phyloP scores from a whole-genome alignment of 257 asterid species.

The Solanum clarkiae region DNA sequence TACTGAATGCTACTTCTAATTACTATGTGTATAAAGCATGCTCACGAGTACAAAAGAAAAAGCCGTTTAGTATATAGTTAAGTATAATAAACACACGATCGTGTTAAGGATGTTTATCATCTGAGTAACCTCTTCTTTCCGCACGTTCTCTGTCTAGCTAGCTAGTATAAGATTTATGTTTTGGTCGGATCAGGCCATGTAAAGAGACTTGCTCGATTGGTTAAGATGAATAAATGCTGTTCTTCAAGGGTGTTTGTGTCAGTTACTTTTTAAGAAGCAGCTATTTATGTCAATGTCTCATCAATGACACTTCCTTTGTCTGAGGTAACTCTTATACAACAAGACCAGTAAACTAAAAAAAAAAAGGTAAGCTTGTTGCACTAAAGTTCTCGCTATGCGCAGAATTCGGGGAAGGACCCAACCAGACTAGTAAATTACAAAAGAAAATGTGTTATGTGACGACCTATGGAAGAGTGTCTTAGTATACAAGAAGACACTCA shows the following conservation, averaged over 20 bases:
- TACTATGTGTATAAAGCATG: no score
- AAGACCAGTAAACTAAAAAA: background rate
- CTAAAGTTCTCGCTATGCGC: no score
- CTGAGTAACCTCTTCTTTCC: background rate
- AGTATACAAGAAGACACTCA: background rate
- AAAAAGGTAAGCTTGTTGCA: background rate
- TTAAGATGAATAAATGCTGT: no score
- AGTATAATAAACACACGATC: background rate
- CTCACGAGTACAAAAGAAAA: background rate
- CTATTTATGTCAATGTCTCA: background rate
- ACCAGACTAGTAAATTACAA: background rate
- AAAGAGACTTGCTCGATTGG: no score
- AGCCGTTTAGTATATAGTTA: background rate
- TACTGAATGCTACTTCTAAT: background rate
- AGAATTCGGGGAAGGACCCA: no score
- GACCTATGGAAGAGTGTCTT: background rate
- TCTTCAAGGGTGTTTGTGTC: background rate
- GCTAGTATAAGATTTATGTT: no score
- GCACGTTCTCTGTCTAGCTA: no score
- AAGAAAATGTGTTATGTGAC: background rate
- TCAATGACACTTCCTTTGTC: background rate
- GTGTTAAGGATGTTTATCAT: fast-evolving
- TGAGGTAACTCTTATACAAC: background rate
- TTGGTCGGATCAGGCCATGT: no score
- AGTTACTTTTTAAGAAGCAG: no score